A percentile compares a stretch with the other conserved stretches of the same genome.
These are phyloP conservation scores for Amorphotheca resinae DNA, from an alignment of 495 filamentous ascomycete species.

Conservation along the genomic window DNA sequence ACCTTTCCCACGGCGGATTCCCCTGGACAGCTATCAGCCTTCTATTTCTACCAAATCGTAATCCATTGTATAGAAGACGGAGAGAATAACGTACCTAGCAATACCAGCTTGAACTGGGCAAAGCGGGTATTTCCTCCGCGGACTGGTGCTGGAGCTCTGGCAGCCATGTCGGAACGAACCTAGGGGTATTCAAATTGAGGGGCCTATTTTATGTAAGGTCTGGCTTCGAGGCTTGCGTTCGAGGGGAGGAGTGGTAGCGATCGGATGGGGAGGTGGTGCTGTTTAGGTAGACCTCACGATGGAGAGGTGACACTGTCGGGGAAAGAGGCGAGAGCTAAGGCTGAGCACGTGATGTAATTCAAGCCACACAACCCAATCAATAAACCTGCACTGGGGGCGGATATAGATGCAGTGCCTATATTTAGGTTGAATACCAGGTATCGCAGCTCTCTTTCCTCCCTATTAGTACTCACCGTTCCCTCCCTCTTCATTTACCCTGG, in stretches of 20 bases:
- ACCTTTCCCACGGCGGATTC: constrained; percentile 99
- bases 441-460: too few species aligned
- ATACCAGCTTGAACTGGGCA: constrained; percentile 97
- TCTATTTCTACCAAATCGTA: background rate
- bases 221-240: background rate
- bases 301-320: background rate
- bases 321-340: background rate
- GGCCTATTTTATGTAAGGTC: background rate
- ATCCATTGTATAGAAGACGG: background rate
- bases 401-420: too few species aligned
- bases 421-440: too few species aligned
- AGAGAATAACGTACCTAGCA: constrained; percentile 56
- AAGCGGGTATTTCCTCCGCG: constrained; percentile 66
- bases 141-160: constrained; percentile 62
- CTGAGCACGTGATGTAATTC: background rate
- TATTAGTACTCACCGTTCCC: too few species aligned
- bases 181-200: background rate
- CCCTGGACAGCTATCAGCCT: constrained; percentile 38
- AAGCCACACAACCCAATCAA: too few species aligned
- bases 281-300: too few species aligned
- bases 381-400: too few species aligned
- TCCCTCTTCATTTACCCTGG: too few species aligned
- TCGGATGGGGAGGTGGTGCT: background rate
- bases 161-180: constrained; percentile 47
- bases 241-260: background rate